A percentile compares a stretch with the other conserved stretches of the same genome.
phyloP scores from a whole-genome alignment of 2,329 filamentous ascomycete genomes.

The Plectosphaerella cucumerina region DNA sequence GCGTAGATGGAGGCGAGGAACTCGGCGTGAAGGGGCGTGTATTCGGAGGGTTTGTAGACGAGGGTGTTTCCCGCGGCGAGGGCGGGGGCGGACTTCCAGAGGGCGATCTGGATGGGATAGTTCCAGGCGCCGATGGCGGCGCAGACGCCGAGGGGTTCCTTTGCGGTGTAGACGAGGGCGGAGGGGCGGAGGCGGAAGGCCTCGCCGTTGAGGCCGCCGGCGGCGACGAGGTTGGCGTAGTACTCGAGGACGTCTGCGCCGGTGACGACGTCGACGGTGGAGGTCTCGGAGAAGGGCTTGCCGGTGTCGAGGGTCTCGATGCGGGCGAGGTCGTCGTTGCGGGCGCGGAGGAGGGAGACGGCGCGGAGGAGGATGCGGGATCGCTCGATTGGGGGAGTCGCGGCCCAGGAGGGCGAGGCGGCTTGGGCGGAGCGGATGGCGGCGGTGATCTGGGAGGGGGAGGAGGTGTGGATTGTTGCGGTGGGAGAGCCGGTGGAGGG shows the following conservation, averaged over 20 bases:
- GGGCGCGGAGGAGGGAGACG: slow-evolving; percentile 65
- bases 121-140: slow-evolving; percentile 90
- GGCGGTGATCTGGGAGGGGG: slow-evolving; percentile 62
- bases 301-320: slow-evolving; percentile 83
- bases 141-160: slow-evolving; percentile 78
- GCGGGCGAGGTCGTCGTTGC: slow-evolving; percentile 75
- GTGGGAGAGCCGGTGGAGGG: slow-evolving; percentile 67
- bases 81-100: slow-evolving; percentile 86
- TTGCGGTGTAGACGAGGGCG: slow-evolving; percentile 79
- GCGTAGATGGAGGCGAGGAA: slow-evolving; percentile 71
- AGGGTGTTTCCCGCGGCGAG: slow-evolving; percentile 84
- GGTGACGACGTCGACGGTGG: slow-evolving; percentile 75
- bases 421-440: slow-evolving; percentile 66
- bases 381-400: slow-evolving; percentile 68
- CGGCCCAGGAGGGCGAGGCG: slow-evolving; percentile 74
- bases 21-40: slow-evolving; percentile 78
- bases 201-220: slow-evolving; percentile 76
- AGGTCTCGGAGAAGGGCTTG: slow-evolving; percentile 81
- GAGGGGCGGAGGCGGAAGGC: slow-evolving; percentile 69
- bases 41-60: slow-evolving; percentile 88
- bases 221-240: slow-evolving; percentile 75
- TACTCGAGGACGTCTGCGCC: slow-evolving; percentile 85
- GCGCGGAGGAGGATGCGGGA: slow-evolving; percentile 75
- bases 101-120: slow-evolving; percentile 84
- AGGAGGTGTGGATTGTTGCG: slow-evolving; percentile 69